Evolutionary conservation across 2,329 filamentous ascomycete genomes (phyloP), one percentile per base, ranked within the genome.

Genomic region (Coniochaeta sp.): DNA sequence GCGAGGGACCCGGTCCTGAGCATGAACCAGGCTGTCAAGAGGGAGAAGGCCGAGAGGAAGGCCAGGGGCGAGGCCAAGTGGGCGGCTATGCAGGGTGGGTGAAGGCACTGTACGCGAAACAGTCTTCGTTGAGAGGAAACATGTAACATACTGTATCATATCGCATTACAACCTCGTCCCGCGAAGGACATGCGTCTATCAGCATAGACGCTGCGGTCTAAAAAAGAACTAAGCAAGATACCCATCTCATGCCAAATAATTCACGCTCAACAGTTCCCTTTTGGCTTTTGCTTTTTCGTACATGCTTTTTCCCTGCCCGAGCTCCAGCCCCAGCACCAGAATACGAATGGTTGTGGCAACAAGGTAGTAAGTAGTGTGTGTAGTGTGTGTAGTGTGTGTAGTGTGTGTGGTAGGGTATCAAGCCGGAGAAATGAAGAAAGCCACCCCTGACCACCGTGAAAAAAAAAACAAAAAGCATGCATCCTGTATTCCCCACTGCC

Each of bases 1-100:
- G 68, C 77, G 26, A 75, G 76, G 19, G 80, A 82, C 19, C 75
- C 79, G 26, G 71, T 71, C 17, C 68, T 84, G 59, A 91, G 89
- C 71, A 70, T 90, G 67, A 88, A 80, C 65, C 89, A 90, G 74
- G 89, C 88, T 8, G 81, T 81, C 67, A 91, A 87, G 77, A 77
- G 75, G 62, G 83, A 85, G 63, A 90, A 89, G 73, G 81, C 84
- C 69, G 79, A 75, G 58, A 76, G 79, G 60, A 79, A 77, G 67
- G 71, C 59, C 17, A 73, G 72, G 64, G 66, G 63, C 12, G 66
- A 69, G 22, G 71, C 70, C 0, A 75, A 77, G 62, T 65, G n/a
- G 63, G 54, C 34, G 22, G 40, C 50, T 38, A 28, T 57, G 55
- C 32, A 56, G 54, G 54, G 54, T 34, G 54, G 54, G 4, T 55